Percentiles rank a stretch among this genome's conserved stretches.
These are phyloP conservation scores for Cubamyces lactineus DNA, from an alignment of 768 basidiomycete genomes.

Conservation along the genomic window DNA sequence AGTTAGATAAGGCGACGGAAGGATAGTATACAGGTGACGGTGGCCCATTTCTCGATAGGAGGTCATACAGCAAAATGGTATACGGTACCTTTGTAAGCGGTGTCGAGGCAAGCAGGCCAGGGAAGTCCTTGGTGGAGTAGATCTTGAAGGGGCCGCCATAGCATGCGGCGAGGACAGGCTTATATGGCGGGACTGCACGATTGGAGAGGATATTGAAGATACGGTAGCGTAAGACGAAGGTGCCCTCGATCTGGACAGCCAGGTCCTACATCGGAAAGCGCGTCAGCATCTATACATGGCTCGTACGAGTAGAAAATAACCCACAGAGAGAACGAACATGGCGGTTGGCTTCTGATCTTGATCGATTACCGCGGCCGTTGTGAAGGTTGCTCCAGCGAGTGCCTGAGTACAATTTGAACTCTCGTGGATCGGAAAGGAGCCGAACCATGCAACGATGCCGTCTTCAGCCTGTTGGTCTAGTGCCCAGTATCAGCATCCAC, in stretches of 20 bases:
- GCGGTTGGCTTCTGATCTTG: constrained; percentile 53
- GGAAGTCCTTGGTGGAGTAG: constrained; percentile 73
- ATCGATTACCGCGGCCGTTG: constrained; percentile 26
- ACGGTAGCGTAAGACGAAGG: constrained; percentile 68
- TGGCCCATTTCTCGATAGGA: too few species aligned
- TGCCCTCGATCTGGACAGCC: constrained; percentile 67
- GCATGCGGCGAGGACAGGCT: constrained; percentile 60
- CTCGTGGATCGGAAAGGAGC: constrained; percentile 48
- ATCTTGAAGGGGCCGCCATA: constrained; percentile 67
- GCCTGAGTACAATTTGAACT: constrained; percentile 52
- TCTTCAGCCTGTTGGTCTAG: too few species aligned
- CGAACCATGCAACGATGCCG: constrained; percentile 46
- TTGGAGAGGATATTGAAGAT: constrained; percentile 55
- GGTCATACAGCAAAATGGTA: background rate
- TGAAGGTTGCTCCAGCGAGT: constrained; percentile 49
- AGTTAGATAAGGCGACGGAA: constrained; percentile 36
- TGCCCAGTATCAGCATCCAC: too few species aligned
- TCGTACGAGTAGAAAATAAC: background rate
- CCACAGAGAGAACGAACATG: constrained; percentile 67
- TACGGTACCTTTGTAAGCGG: constrained; percentile 62
- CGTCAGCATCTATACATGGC: background rate
- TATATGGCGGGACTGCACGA: background rate
- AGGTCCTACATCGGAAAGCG: constrained; percentile 51
- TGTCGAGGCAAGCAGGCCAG: constrained; percentile 66
- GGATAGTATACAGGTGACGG: background rate